Base-by-base conservation (phyloP, 306 rosid genomes). In the Vachellia pachyceras region DNA sequence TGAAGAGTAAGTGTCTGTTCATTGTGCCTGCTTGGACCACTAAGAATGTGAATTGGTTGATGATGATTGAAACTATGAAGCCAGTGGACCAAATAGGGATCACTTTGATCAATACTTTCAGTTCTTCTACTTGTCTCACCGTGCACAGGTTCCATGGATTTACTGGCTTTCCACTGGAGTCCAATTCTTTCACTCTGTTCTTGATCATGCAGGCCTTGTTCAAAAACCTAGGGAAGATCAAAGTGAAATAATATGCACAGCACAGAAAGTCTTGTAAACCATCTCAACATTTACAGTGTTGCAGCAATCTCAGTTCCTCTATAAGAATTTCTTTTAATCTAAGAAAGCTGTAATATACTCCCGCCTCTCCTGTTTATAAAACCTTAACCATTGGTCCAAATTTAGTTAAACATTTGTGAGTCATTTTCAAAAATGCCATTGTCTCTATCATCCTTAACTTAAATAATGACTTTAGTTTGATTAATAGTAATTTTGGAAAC, bases 21-120 rank as follows among this genome's bases (percentile, higher is more conserved):
- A 93, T 91, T 50, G 88, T 86, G 22, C 1, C 36, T 7, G 97
- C 97, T 83, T 91, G 97, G 52, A 88, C 78, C 13, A 90, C 80
- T 1, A 87, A 10, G 72, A 93, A 83, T 42, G 89, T 0, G 29
- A 82, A 54, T 72, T 95, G 94, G 86, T 3, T 65, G 23, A 88
- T 69, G 61, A 80, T 52, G 17, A 78, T 73, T 0, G 83, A 80
- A 65, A 90, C 35, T 7, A 80, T 36, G 60, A 95, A 87, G 69
- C 92, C 86, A 0, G 92, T 75, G 22, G 97, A 91, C 97, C 97
- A 95, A 45, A 95, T 84, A 0, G 97, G 97, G 49, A 93, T 80
- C 45, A 95, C 89, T 77, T 84, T 93, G 75, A 93, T 71, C 5
- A 95, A 60, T 25, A 85, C 90, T 79, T 95, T 95, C 3, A 95